phyloP scores from a whole-genome alignment of 176 grass and related monocot species.

The Tuctoria greenei region DNA sequence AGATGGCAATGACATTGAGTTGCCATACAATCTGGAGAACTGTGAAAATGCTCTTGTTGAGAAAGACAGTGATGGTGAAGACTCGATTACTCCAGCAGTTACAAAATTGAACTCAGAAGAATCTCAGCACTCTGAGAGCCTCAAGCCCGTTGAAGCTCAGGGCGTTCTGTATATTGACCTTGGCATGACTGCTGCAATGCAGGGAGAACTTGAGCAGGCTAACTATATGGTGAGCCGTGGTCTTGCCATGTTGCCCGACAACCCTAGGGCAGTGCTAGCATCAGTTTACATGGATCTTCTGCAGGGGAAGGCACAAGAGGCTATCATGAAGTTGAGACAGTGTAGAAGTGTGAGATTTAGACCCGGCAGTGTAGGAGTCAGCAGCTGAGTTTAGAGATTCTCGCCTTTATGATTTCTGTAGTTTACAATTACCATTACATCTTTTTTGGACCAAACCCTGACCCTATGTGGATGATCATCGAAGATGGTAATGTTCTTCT shows the following conservation, averaged over 20 bases:
- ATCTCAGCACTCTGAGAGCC: constrained; percentile 26
- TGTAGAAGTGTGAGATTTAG: constrained; percentile 78
- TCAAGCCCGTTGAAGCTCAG: constrained; percentile 66
- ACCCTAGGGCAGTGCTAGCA: constrained; percentile 66
- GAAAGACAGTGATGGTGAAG: constrained; percentile 70
- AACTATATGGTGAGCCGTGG: constrained; percentile 55
- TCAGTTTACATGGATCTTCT: constrained; percentile 86
- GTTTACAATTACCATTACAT: constrained; percentile 55
- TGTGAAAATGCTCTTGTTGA: constrained; percentile 60
- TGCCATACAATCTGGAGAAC: constrained; percentile 71
- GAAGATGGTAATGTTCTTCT: constrained; percentile 41
- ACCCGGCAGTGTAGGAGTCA: constrained; percentile 42
- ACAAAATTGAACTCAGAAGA: constrained; percentile 53
- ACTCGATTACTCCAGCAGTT: constrained; percentile 39
- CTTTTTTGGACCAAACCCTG: constrained; percentile 37
- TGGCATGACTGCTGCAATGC: constrained; percentile 60
- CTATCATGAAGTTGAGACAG: constrained; percentile 66
- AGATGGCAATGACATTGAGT: constrained; percentile 54
- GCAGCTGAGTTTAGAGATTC: constrained; percentile 40
- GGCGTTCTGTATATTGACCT: constrained; percentile 73
- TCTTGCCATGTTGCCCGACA: constrained; percentile 54
- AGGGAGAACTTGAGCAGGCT: constrained; percentile 75
- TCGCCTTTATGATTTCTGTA: constrained; percentile 43
- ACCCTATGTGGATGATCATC: constrained; percentile 40
- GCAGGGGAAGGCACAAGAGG: constrained; percentile 64